Conservation (phyloP, 352 stramenopile genomes). For the Phytophthora pistaciae region DNA sequence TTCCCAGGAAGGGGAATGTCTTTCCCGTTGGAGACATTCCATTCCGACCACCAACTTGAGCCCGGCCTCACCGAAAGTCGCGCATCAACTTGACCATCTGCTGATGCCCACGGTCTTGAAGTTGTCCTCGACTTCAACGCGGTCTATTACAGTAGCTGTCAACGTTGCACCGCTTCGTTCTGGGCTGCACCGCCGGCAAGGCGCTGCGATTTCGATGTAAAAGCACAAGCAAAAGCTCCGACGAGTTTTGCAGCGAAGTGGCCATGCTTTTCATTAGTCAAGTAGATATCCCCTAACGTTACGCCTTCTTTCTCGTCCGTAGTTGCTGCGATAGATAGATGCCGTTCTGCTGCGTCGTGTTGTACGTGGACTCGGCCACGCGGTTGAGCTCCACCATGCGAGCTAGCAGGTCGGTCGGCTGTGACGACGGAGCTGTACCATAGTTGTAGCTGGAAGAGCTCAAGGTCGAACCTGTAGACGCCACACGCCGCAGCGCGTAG, state of each 20-base stretch:
- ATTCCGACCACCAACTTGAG: neutral
- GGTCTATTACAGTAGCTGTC: too few relatives aligned
- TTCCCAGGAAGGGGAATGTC: neutral
- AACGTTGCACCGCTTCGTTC: too few relatives aligned
- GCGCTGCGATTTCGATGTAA: too few relatives aligned
- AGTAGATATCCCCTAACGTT: neutral
- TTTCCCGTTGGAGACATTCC: conserved; percentile 15
- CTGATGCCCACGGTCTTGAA: neutral
- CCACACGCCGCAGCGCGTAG: conserved; percentile 14
- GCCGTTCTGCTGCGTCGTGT: conserved; percentile 39
- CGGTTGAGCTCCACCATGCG: conserved; percentile 41
- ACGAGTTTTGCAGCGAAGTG: neutral
- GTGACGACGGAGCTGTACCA: conserved; percentile 9
- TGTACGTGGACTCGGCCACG: conserved; percentile 38
- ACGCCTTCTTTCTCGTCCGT: conserved; percentile 6
- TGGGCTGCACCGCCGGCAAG: too few relatives aligned
- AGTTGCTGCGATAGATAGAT: conserved; percentile 31
- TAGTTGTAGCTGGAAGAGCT: neutral
- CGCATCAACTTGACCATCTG: conserved; percentile 1
- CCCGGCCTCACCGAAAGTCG: conserved; percentile 8
- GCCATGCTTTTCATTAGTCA: neutral
- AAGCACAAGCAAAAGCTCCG: neutral
- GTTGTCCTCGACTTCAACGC: neutral
- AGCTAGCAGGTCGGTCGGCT: conserved; percentile 25
- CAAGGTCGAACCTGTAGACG: conserved; percentile 16